Base-by-base conservation (phyloP, 805 yeast genomes). In the Nakazawaea wyomingensis region DNA sequence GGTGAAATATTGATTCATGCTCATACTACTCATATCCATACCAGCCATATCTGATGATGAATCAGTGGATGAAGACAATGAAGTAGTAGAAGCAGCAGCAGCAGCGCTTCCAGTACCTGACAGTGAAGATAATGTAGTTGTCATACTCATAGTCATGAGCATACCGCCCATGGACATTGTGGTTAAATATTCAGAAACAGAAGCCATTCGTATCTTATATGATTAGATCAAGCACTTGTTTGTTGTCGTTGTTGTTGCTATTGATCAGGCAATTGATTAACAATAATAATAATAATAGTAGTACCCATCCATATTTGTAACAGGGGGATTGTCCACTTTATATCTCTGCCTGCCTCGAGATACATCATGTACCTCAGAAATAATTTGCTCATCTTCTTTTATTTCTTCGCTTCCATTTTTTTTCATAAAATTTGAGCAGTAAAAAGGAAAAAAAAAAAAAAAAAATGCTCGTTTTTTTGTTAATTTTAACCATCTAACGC, bases 1-100 rank as follows among this genome's bases (percentile, higher is more conserved):
- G 1, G 83, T 76, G 52, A 85, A 61, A 52, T 66, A 75, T 63
- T 68, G 72, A 57, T 75, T 77, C 90, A 83, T 24, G 11, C 27
- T 11, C 27, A 24, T 24, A 24, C 27, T n/a, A 3, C 32, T 29
- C 32, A 48, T 50, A 31, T 50, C 56, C 56, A 50, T 50, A 21
- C 11, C 27, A 3, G 16, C 36, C n/a, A n/a, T n/a, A n/a, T n/a
- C n/a, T n/a, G n/a, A n/a, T n/a, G n/a, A n/a, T n/a, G n/a, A n/a
- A n/a, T n/a, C n/a, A n/a, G n/a, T n/a, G n/a, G n/a, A n/a, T n/a
- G n/a, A n/a, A n/a, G n/a, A n/a, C n/a, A n/a, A n/a, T 14, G 34
- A 39, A 18, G 44, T 45, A 17, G 4, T 13, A 13, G 35, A 3
- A 14, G 46, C 24, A 8, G 50, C 19, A 3, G 47, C 13, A 13